Evolutionary conservation across 805 yeast species (phyloP).

Genomic region (Kregervanrija pseudodelftensis): DNA sequence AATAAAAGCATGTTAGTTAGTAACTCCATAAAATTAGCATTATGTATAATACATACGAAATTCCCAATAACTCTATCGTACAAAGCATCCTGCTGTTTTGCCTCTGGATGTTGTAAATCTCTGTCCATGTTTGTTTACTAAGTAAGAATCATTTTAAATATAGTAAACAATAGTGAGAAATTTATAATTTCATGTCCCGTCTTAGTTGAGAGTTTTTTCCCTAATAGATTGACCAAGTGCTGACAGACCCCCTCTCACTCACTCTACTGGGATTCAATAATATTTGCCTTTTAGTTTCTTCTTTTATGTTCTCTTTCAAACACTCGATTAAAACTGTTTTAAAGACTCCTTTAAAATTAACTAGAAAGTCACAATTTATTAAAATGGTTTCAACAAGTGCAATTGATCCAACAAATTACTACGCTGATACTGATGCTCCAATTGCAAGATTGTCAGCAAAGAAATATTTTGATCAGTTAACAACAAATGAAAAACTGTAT

Average conservation of each 20-base stretch:
- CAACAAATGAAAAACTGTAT: constrained; percentile 54
- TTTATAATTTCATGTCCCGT: no score
- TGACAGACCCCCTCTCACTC: no score
- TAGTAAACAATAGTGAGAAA: no score
- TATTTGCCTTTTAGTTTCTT: no score
- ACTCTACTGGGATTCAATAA: no score
- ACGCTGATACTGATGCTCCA: constrained; percentile 63
- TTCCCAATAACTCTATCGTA: constrained; percentile 70
- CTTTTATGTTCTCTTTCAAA: constrained; percentile 38
- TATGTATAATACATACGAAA: constrained; percentile 42
- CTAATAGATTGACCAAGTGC: no score
- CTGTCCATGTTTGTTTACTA: no score
- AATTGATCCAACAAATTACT: constrained; percentile 22
- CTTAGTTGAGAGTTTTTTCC: no score
- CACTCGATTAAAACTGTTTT: background rate
- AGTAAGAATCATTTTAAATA: no score
- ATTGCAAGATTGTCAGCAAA: constrained; percentile 63
- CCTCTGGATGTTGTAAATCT: constrained; percentile 60
- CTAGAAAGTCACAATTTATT: background rate
- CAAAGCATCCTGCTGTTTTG: constrained; percentile 69
- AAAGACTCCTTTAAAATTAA: background rate
- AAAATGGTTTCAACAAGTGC: constrained; percentile 1
- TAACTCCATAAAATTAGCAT: no score
- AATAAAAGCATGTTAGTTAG: constrained; percentile 1
- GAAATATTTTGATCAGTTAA: constrained; percentile 58